Conservation (phyloP, 192 early-diverging fungal species). For the Jimgerdemannia flammicorona region DNA sequence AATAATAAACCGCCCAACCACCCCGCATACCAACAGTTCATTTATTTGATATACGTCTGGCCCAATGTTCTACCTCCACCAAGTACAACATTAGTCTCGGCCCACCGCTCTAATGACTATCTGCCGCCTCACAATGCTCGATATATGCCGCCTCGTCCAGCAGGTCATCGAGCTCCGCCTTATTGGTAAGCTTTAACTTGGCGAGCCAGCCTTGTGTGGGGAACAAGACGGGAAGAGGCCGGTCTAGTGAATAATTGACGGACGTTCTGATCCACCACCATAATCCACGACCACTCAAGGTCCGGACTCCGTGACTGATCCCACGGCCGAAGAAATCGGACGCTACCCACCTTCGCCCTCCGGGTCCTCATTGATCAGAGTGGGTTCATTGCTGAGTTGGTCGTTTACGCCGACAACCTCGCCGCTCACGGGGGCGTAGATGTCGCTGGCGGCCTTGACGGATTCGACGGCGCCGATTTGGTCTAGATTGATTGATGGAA, state of each 20-base stretch:
- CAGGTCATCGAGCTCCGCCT: conserved; percentile 66
- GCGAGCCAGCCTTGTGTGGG: conserved; percentile 77
- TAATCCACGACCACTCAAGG: neutral
- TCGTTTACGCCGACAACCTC: conserved; percentile 78
- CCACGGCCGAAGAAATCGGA: neutral
- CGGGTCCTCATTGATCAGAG: conserved; percentile 72
- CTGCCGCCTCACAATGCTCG: conserved; percentile 38
- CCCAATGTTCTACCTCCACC: too few species aligned
- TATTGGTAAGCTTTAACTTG: conserved; percentile 77
- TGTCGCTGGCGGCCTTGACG: conserved; percentile 93
- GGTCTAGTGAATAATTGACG: neutral
- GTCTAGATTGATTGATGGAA: conserved; percentile 31
- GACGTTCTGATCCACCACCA: neutral
- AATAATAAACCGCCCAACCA: too few species aligned
- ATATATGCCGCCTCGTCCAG: conserved; percentile 71
- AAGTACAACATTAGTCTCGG: too few species aligned
- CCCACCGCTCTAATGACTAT: conserved; percentile 21
- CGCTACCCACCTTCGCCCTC: conserved; percentile 62
- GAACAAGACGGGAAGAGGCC: conserved; percentile 5
- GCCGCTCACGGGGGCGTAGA: conserved; percentile 84
- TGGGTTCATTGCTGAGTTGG: conserved; percentile 60
- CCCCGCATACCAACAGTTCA: too few species aligned
- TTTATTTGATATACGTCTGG: too few species aligned
- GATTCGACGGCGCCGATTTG: conserved; percentile 84
- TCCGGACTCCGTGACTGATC: neutral